Conservation (phyloP, 75 land plant species). For the Picea sitchensis region DNA sequence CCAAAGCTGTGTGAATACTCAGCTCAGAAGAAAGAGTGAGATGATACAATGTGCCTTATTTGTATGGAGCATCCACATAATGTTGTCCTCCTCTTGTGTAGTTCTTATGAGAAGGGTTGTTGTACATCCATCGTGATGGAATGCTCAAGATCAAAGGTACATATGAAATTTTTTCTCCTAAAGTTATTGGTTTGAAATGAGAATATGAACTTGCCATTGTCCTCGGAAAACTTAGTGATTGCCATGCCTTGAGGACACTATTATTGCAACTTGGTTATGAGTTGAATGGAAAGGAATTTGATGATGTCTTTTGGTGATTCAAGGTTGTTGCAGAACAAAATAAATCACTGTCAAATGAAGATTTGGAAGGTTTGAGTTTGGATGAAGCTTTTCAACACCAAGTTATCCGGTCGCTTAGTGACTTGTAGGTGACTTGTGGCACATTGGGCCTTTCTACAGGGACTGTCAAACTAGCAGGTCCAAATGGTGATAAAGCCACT, state of each 20-base stretch:
- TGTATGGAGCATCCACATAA: no score
- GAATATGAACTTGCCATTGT: constrained; percentile 82
- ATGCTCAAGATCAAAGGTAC: constrained; percentile 94
- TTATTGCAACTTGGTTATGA: constrained; percentile 85
- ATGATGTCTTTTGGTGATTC: constrained; percentile 77
- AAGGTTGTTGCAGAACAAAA: constrained; percentile 91
- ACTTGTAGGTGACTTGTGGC: constrained; percentile 79
- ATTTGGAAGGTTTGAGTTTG: constrained; percentile 67
- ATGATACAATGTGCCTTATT: no score
- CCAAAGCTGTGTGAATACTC: no score
- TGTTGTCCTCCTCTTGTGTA: no score
- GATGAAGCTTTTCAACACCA: constrained; percentile 89
- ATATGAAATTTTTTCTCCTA: constrained; percentile 89
- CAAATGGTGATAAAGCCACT: constrained; percentile 32
- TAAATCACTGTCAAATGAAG: constrained; percentile 78
- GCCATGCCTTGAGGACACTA: constrained; percentile 80
- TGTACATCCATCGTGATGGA: constrained; percentile 54
- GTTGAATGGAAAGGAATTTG: constrained; percentile 67
- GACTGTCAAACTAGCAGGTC: constrained; percentile 73
- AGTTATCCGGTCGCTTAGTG: constrained; percentile 66
- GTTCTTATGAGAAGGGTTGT: no score
- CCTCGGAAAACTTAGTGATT: constrained; percentile 94
- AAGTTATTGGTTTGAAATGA: constrained; percentile 85
- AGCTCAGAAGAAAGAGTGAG: no score
- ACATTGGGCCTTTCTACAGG: constrained; percentile 91